These are phyloP conservation scores for Biscogniauxia mediterranea DNA, from an alignment of 2,329 filamentous ascomycete genomes.

Conservation along the genomic window DNA sequence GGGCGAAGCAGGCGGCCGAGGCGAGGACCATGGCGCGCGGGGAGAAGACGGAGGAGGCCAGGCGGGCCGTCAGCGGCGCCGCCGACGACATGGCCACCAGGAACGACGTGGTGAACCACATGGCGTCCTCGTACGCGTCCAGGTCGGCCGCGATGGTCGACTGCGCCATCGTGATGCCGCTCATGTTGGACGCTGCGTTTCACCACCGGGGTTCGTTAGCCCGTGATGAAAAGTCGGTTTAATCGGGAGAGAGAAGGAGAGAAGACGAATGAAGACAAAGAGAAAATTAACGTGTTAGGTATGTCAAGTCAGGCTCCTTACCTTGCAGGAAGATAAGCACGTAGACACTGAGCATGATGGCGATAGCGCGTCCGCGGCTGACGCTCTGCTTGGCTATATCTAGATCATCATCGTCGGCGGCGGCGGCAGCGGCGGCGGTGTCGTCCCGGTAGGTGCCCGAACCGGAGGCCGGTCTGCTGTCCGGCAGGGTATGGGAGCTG, in stretches of 20 bases:
- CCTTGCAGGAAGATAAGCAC: constrained; percentile 60
- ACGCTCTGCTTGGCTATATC: constrained; percentile 32
- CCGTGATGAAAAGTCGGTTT: no score
- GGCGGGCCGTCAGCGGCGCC: constrained; percentile 67
- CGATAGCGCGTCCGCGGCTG: constrained; percentile 35
- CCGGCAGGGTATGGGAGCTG: constrained; percentile 12
- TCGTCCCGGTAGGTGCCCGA: constrained; percentile 17
- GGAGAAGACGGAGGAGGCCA: constrained; percentile 72
- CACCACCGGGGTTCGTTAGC: no score
- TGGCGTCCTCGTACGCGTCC: constrained; percentile 68
- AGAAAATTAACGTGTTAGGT: neutral
- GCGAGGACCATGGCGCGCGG: constrained; percentile 63
- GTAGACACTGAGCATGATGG: constrained; percentile 54
- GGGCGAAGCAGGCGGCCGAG: constrained; percentile 55
- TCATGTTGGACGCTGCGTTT: constrained; percentile 63
- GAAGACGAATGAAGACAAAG: neutral
- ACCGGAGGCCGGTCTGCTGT: constrained; percentile 10
- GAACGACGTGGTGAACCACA: constrained; percentile 81
- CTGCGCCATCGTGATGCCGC: constrained; percentile 78
- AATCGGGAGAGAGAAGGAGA: neutral
- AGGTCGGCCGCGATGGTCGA: constrained; percentile 73
- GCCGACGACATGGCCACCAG: constrained; percentile 61
- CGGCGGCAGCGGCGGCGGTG: constrained; percentile 4
- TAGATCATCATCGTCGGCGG: constrained; percentile 19
- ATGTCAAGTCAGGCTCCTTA: constrained; percentile 28